Evolutionary conservation across 2,329 filamentous ascomycete genomes (phyloP), one percentile per base, ranked within the genome.

Genomic region (Parastagonospora nodorum): DNA sequence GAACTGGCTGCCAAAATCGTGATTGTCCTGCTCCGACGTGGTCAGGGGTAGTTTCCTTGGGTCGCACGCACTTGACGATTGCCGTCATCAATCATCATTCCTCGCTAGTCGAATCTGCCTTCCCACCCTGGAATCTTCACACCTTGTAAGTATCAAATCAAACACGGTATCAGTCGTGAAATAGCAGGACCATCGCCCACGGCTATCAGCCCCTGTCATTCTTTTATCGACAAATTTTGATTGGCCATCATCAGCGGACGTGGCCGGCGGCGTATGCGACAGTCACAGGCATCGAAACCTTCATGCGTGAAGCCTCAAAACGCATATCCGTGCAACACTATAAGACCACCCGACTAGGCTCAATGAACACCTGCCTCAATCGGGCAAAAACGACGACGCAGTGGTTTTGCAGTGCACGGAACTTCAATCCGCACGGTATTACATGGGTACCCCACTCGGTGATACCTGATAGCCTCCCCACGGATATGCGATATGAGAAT

Each of bases 261-360:
- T 41, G 28, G 44, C 36, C 44, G 44, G 12, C 44, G 36, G 36
- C 44, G 11, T 15, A 19, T 35, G 44, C 14, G 44, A 46, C 44
- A 33, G 12, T 32, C 4, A 40, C 36, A 35, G 37, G 16, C 37
- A 39, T 19, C 19, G 19, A 28, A 8, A 24, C 8, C 37, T 27
- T 24, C 16, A 24, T 28, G 15, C 29, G n/a, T n/a, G 11, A 36
- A 15, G n/a, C 33, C 11, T 15, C 7, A 12, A 9, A 42, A 15
- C 41, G 29, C 32, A 30, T 40, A 32, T 33, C n/a, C 12, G 16
- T 37, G 42, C 42, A 19, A 36, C 30, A 44, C 14, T n/a, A 30
- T 16, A 30, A 43, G 30, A 43, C 16, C 24, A 12, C 12, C n/a
- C 42, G 19, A 37, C 42, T 16, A 24, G 16, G 32, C 8, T 44